Evolutionary conservation across 306 rosid genomes (phyloP).

Genomic region (Begonia fuchsioides): DNA sequence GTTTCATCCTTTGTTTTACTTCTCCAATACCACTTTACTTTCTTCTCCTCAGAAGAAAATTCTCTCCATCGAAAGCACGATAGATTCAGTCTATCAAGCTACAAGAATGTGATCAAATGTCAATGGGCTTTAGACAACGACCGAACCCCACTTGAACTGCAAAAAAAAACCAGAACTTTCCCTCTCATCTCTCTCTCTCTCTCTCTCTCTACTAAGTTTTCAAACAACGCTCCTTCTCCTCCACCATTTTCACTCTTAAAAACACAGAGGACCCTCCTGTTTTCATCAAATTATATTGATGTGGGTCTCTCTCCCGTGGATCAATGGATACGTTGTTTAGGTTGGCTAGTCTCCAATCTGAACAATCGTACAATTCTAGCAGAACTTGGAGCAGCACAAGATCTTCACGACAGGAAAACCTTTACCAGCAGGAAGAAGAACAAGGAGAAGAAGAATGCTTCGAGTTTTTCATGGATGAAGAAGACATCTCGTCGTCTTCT

Average conservation of each 20-base stretch:
- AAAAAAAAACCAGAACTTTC: neutral
- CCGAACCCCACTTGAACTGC: too few relatives aligned
- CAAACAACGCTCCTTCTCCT: neutral
- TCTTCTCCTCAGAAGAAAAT: conserved; percentile 59
- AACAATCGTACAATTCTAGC: conserved; percentile 38
- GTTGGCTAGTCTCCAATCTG: conserved; percentile 40
- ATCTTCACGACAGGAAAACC: conserved; percentile 37
- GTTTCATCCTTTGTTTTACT: conserved; percentile 24
- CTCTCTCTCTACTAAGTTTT: neutral
- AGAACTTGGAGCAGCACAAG: conserved; percentile 63
- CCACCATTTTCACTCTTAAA: neutral
- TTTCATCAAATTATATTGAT: conserved; percentile 3
- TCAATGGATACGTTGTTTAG: conserved; percentile 98
- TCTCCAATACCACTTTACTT: conserved; percentile 37
- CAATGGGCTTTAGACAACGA: too few relatives aligned
- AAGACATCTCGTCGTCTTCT: conserved; percentile 93
- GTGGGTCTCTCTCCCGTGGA: conserved; percentile 12
- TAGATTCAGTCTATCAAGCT: too few relatives aligned
- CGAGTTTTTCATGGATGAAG: conserved; percentile 98
- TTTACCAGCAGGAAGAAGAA: conserved; percentile 29
- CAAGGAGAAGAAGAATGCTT: conserved; percentile 81
- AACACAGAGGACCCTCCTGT: neutral
- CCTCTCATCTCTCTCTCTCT: neutral
- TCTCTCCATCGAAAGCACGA: conserved; percentile 20
- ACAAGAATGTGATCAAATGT: too few relatives aligned